A percentile compares a stretch with the other conserved stretches of the same genome.
phyloP scores from a whole-genome alignment of 257 asterid species.

The Lycium ferocissimum region DNA sequence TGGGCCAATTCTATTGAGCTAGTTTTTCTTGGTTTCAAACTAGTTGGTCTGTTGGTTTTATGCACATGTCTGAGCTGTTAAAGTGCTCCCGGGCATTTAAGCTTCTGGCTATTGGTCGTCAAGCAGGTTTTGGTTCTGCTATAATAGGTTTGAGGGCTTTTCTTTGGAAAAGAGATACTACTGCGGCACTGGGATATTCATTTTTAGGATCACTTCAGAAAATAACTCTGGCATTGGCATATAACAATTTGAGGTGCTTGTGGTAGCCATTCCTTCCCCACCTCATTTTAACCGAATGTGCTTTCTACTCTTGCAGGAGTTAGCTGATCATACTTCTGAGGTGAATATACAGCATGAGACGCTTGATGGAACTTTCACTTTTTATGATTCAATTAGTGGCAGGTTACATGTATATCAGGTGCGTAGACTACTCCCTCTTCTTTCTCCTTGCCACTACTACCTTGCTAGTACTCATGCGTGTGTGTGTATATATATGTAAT shows the following conservation, averaged over 20 bases:
- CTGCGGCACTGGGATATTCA: background rate
- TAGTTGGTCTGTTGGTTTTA: constrained; percentile 15
- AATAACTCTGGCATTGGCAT: background rate
- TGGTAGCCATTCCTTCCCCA: background rate
- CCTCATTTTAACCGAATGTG: background rate
- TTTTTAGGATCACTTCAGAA: background rate
- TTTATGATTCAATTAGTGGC: constrained; percentile 78
- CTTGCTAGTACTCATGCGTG: background rate
- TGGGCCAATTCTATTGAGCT: background rate
- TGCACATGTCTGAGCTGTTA: background rate
- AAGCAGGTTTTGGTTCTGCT: background rate
- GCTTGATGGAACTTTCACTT: constrained; percentile 83
- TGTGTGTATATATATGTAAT: background rate
- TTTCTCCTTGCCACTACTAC: background rate
- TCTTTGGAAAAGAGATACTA: background rate
- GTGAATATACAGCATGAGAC: constrained; percentile 80
- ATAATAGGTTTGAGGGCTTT: background rate
- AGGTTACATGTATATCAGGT: constrained; percentile 88
- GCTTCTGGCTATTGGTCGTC: constrained; percentile 6
- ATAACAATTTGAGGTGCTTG: background rate
- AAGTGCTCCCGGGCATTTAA: background rate
- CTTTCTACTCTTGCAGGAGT: constrained; percentile 56
- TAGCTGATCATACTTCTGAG: constrained; percentile 71
- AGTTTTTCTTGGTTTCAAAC: background rate
- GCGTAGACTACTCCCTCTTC: constrained; percentile 22